Base-by-base conservation (phyloP, 495 filamentous ascomycete genomes). In the Tetracladium setigerum region DNA sequence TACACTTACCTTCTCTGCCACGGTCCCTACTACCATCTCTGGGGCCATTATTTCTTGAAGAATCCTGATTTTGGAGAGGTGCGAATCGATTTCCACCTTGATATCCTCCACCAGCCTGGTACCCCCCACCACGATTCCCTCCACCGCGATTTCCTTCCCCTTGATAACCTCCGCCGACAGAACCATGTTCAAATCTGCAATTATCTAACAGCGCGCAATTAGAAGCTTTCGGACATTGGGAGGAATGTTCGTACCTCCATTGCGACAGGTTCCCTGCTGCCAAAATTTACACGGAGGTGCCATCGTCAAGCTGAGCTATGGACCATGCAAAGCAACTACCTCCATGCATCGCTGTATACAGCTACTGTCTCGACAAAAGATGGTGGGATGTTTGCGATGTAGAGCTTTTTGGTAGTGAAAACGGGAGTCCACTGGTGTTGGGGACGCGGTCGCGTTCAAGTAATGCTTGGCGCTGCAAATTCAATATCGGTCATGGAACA, bases 221-320 rank as follows among this genome's bases (percentile, higher is more conserved):
- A 14, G 48, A 13, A 56, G 53, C 38, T 40, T 31, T 15, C 12
- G 14, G n/a, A 36, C 17, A 12, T 10, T 9, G n/a, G 18, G 15
- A 12, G 18, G 10, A 16, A 22, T 49, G 13, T 27, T n/a, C 67
- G 33, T 67, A 78, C 74, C 60, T 65, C 87, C 88, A 58, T 73
- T 83, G 56, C 70, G 80, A 71, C 88, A 95, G 42, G 74, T 72
- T 37, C 85, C 86, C 62, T 81, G 77, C 62, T 78, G 78, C 57
- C 71, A 95, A 60, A 78, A 90, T 32, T 58, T 73, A 71, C 88
- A 95, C 53, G 89, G 13, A 41, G 14, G 64, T 4, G 62, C 55
- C 81, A 84, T 84, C 1, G 31, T 51, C 44, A 35, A 16, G 34
- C 52, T 24, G 9, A 31, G 27, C 32, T 30, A 30, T 14, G 37